phyloP scores from a whole-genome alignment of 106 monocot genomes.

The Hemerocallis citrina region DNA sequence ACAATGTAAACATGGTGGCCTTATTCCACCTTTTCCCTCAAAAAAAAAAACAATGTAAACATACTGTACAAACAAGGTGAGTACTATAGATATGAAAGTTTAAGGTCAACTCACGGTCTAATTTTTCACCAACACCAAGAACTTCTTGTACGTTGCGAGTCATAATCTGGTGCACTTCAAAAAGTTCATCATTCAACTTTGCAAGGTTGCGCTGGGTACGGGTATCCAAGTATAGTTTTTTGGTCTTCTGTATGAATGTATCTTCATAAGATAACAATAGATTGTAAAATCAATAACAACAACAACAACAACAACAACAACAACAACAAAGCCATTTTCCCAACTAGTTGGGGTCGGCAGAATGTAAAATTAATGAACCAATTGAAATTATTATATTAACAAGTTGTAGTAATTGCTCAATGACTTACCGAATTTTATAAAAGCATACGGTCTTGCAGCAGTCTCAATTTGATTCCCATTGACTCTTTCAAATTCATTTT shows the following conservation, averaged over 20 bases:
- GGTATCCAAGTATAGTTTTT: slow-evolving; percentile 90
- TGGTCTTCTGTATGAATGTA: slow-evolving; percentile 98
- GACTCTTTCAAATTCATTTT: slow-evolving; percentile 95
- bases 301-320: background rate
- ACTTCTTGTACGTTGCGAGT: slow-evolving; percentile 99
- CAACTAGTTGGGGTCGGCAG: slow-evolving; percentile 3
- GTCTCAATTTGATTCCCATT: slow-evolving; percentile 93
- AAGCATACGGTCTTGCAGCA: slow-evolving; percentile 96
- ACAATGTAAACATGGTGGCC: background rate
- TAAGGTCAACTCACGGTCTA: slow-evolving; percentile 72
- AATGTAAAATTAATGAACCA: background rate
- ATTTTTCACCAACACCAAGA: slow-evolving; percentile 96
- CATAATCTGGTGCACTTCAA: slow-evolving; percentile 99
- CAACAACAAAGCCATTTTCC: background rate
- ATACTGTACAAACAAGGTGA: background rate
- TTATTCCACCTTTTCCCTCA: too few relatives aligned
- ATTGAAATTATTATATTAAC: background rate
- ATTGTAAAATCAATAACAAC: slow-evolving; percentile 7
- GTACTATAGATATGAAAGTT: slow-evolving; percentile 9
- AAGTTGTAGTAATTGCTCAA: background rate
- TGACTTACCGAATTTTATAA: slow-evolving; percentile 97
- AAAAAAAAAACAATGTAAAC: background rate
- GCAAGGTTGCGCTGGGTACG: slow-evolving; percentile 87
- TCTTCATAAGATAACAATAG: slow-evolving; percentile 47
- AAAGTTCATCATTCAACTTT: slow-evolving; percentile 96